Conservation (phyloP, 768 basidiomycete species). For the Lentinula boryana region DNA sequence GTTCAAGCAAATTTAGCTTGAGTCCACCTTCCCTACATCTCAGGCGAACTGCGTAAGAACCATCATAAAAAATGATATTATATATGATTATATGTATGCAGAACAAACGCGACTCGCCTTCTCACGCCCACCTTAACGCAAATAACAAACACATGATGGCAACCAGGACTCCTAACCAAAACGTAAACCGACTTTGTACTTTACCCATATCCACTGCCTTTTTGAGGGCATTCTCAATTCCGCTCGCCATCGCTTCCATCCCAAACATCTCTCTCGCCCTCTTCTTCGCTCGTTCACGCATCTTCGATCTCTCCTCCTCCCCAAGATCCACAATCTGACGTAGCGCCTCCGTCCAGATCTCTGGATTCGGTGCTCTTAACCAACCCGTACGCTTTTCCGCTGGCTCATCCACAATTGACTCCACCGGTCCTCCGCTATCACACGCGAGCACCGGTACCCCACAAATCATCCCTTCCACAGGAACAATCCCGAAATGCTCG, state of each 20-base stretch:
- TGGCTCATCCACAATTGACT: constrained; percentile 53
- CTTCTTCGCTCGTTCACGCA: constrained; percentile 50
- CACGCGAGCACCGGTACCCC: constrained; percentile 88
- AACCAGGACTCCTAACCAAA: constrained; percentile 2
- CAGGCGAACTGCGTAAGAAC: too few relatives aligned
- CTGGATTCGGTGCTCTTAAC: constrained; percentile 56
- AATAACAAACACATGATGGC: constrained; percentile 1
- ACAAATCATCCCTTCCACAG: constrained; percentile 91
- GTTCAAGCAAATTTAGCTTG: too few relatives aligned
- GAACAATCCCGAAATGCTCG: constrained; percentile 97
- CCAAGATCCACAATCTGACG: constrained; percentile 47
- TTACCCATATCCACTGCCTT: constrained; percentile 54
- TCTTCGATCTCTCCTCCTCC: constrained; percentile 31
- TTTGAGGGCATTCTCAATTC: constrained; percentile 48
- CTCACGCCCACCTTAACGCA: background rate
- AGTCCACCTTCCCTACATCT: too few relatives aligned
- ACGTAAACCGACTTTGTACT: constrained; percentile 13
- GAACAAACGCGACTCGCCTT: background rate
- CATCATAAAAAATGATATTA: background rate
- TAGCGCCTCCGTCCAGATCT: constrained; percentile 69
- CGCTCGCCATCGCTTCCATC: constrained; percentile 66
- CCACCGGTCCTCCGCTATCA: constrained; percentile 83
- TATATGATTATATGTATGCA: background rate
- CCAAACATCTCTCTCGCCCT: constrained; percentile 68
- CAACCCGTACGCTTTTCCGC: constrained; percentile 64